Conservation (phyloP, 2,329 filamentous ascomycete genomes). For the Pseudogymnoascus sp. region DNA sequence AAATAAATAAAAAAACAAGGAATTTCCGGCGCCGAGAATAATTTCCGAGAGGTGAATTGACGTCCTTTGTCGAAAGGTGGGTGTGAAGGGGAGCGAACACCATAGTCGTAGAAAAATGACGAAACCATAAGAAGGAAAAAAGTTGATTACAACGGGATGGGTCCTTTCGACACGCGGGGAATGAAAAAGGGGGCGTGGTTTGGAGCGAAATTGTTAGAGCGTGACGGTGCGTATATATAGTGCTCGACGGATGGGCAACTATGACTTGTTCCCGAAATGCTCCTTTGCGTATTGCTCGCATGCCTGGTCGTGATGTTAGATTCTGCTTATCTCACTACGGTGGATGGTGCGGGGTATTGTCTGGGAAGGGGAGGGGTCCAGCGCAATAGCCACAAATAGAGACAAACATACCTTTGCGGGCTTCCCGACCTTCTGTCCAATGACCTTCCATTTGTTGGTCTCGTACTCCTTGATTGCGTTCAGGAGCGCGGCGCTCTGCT, state of each 20-base stretch:
- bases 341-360: too few relatives aligned
- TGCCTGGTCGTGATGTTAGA: constrained; percentile 42
- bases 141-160: not conserved
- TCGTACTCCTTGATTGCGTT: constrained; percentile 98
- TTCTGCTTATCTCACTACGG: too few relatives aligned
- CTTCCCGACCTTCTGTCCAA: constrained; percentile 94
- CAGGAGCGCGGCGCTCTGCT: constrained; percentile 51
- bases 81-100: not conserved
- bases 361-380: too few relatives aligned
- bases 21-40: constrained; percentile 1
- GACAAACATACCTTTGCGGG: constrained; percentile 69
- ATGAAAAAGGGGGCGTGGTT: not conserved
- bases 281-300: constrained; percentile 95
- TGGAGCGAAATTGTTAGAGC: not conserved
- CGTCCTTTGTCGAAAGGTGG: not conserved
- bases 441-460: too few relatives aligned
- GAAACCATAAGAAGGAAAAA: not conserved
- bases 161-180: not conserved
- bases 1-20: not conserved
- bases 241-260: not conserved
- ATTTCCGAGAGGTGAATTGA: not conserved
- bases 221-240: not conserved
- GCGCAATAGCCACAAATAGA: not conserved
- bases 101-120: too few relatives aligned
- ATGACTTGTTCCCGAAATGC: constrained; percentile 50